These are phyloP conservation scores for Phytophthora boehmeriae DNA, from an alignment of 352 stramenopile genomes.

Conservation along the genomic window DNA sequence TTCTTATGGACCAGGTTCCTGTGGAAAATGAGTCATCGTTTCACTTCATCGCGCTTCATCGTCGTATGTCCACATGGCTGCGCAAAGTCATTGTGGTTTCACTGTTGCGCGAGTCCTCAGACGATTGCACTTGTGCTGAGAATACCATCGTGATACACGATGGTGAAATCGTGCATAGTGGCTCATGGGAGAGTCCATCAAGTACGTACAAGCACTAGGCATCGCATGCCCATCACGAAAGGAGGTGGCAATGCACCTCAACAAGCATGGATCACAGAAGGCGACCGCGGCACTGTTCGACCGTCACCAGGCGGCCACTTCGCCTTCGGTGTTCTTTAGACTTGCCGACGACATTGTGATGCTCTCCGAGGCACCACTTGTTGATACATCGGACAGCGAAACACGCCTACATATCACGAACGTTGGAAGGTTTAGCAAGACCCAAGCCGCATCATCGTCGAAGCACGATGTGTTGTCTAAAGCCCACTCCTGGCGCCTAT, in stretches of 20 bases:
- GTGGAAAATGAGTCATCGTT: conserved; percentile 34
- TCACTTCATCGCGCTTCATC: conserved; percentile 44
- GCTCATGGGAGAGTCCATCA: conserved; percentile 36
- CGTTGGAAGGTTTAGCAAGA: conserved; percentile 25
- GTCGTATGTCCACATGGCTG: conserved; percentile 47
- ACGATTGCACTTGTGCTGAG: conserved; percentile 31
- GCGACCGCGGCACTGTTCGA: conserved; percentile 26
- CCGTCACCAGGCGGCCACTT: conserved; percentile 12
- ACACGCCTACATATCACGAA: conserved; percentile 22
- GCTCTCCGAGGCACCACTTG: conserved; percentile 32
- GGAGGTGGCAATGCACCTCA: conserved; percentile 37
- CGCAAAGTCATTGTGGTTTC: conserved; percentile 47
- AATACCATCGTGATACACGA: conserved; percentile 42
- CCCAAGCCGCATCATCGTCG: conserved; percentile 1
- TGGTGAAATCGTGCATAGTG: conserved; percentile 40
- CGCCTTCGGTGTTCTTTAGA: conserved; percentile 29
- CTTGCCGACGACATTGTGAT: conserved; percentile 46
- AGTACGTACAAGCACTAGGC: conserved; percentile 38
- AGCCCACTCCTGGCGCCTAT: conserved; percentile 19
- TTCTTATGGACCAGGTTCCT: conserved; percentile 42
- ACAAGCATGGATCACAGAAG: conserved; percentile 22
- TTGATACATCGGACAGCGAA: conserved; percentile 16
- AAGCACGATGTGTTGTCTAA: conserved; percentile 12
- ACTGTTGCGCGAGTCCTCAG: conserved; percentile 33
- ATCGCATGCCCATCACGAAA: conserved; percentile 34